phyloP scores from a whole-genome alignment of 2,329 filamentous ascomycete species.

The Penicillium frequentans region DNA sequence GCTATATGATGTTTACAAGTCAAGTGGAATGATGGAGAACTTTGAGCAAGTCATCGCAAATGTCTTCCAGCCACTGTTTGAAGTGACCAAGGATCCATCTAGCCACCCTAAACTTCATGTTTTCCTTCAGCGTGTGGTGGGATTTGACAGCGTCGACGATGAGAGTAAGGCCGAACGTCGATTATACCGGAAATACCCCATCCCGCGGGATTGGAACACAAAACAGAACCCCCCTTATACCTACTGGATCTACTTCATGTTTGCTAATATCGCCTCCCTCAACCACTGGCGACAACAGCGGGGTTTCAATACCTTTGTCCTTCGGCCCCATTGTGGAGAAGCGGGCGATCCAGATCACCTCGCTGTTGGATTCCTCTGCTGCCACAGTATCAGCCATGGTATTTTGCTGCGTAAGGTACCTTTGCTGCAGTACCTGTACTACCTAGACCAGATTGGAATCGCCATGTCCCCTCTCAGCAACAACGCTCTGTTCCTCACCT shows the following conservation, averaged over 20 bases:
- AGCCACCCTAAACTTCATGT: conserved; percentile 91
- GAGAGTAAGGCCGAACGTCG: conserved; percentile 95
- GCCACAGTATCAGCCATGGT: conserved; percentile 95
- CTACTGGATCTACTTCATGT: conserved; percentile 98
- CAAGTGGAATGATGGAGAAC: conserved; percentile 78
- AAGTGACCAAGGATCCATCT: conserved; percentile 83
- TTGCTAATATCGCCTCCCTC: conserved; percentile 87
- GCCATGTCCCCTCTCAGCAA: conserved; percentile 99
- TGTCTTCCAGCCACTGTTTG: conserved; percentile 89
- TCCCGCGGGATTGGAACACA: conserved; percentile 83
- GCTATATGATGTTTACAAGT: conserved; percentile 94
- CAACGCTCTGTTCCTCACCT: conserved; percentile 93
- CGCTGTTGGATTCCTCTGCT: conserved; percentile 85
- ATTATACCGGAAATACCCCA: conserved; percentile 92
- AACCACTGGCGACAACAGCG: conserved; percentile 89
- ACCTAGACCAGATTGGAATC: conserved; percentile 95
- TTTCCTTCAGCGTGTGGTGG: conserved; percentile 92
- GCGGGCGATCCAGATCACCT: conserved; percentile 96
- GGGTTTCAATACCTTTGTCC: conserved; percentile 91
- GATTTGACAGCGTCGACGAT: conserved; percentile 96
- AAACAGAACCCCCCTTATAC: conserved; percentile 97
- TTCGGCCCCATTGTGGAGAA: conserved; percentile 94
- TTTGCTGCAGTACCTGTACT: conserved; percentile 93
- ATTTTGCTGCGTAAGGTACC: conserved; percentile 91
- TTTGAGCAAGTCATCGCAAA: conserved; percentile 91